phyloP scores from a whole-genome alignment of 352 stramenopile species.

The Pythium myriotylum region DNA sequence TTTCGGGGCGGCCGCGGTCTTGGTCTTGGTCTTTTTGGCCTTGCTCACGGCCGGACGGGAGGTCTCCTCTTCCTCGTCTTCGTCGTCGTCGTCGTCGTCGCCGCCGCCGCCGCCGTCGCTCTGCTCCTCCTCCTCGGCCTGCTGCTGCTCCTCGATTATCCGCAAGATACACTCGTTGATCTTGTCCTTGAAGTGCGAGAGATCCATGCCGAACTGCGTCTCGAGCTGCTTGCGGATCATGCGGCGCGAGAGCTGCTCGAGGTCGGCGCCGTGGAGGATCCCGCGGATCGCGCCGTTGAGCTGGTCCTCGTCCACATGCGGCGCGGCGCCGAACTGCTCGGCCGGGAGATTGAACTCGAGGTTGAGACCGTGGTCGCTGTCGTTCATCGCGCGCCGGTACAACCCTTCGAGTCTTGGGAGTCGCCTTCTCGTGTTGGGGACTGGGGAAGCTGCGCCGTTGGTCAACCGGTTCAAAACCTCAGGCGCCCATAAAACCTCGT shows the following conservation, averaged over 20 bases:
- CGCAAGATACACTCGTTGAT: constrained; percentile 85
- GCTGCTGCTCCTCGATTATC: constrained; percentile 81
- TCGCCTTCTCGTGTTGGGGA: constrained; percentile 14
- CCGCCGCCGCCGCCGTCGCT: constrained; percentile 25
- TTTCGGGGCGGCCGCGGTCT: constrained; percentile 34
- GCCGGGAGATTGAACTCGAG: constrained; percentile 58
- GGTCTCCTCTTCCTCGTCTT: constrained; percentile 34
- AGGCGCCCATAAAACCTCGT: constrained; percentile 3
- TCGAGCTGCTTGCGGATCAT: constrained; percentile 90
- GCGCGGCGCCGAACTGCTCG: constrained; percentile 35
- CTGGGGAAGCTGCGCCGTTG: constrained; percentile 6
- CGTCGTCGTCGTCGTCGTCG: constrained; percentile 49
- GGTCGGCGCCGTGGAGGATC: constrained; percentile 80
- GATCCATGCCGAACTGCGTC: constrained; percentile 69
- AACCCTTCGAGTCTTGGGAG: not conserved
- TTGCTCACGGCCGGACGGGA: constrained; percentile 36
- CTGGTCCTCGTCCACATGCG: constrained; percentile 57
- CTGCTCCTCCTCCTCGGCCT: constrained; percentile 56
- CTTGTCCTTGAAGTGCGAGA: constrained; percentile 81
- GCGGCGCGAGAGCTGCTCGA: constrained; percentile 83
- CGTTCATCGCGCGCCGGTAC: constrained; percentile 44
- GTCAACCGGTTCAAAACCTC: constrained; percentile 8
- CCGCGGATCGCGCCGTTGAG: constrained; percentile 71
- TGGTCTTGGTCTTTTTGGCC: constrained; percentile 36
- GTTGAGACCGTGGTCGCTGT: constrained; percentile 49